Evolutionary conservation across 768 basidiomycete species (phyloP).

Genomic region (Naganishia kalamii): DNA sequence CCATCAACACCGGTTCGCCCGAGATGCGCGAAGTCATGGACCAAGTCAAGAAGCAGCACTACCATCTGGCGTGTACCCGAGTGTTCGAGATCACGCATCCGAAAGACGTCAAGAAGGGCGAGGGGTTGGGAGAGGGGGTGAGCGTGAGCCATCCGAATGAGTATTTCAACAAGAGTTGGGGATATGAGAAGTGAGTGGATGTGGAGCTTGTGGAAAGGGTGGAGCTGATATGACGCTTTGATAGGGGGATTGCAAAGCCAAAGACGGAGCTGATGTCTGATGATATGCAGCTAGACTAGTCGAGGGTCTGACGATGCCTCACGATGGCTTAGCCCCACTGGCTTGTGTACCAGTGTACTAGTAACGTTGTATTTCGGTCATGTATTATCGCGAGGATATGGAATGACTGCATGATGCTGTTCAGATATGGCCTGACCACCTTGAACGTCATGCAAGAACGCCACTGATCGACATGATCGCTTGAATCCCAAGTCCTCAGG

Average conservation of each 20-base stretch:
- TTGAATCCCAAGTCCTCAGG: neutral
- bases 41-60: conserved; percentile 71
- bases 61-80: conserved; percentile 92
- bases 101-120: conserved; percentile 70
- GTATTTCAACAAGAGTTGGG: conserved; percentile 47
- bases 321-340: neutral
- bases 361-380: neutral
- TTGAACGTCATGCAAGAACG: neutral
- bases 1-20: conserved; percentile 55
- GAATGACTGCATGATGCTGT: too few species aligned
- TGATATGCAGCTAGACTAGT: conserved; percentile 1
- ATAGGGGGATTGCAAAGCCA: too few species aligned
- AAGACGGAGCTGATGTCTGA: neutral
- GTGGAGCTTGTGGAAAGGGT: too few species aligned
- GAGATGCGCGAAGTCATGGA: conserved; percentile 78
- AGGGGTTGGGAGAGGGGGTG: conserved; percentile 78
- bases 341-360: neutral
- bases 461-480: too few species aligned
- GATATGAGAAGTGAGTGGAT: conserved; percentile 36
- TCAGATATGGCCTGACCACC: too few species aligned
- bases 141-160: conserved; percentile 92
- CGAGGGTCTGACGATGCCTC: neutral
- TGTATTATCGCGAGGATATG: neutral
- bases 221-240: too few species aligned
- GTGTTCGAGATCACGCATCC: conserved; percentile 92